Base-by-base conservation (phyloP, 441 rosid species). In the Melastoma candidum region DNA sequence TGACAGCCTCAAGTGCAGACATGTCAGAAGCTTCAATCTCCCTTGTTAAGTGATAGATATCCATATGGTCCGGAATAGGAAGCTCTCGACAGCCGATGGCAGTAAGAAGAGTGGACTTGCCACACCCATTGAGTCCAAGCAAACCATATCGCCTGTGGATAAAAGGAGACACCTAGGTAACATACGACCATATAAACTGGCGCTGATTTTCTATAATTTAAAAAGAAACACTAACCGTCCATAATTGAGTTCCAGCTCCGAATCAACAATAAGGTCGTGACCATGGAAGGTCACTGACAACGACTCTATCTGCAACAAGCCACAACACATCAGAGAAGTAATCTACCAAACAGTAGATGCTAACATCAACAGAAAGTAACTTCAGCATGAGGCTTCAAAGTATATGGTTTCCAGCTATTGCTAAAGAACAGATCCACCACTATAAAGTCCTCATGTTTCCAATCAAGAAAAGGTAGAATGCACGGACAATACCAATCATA, bases 21-120 rank as follows among this genome's bases (percentile, higher is more conserved):
- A 92, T 85, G 66, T 88, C 98, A 26, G 95, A 83, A 46, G 97
- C 98, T 74, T 92, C 97, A 57, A 88, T 92, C 69, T 85, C 97
- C 57, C 89, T 70, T 1, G 78, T 62, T 25, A 92, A 86, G 63
- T 92, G 98, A 65, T 80, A 78, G 53, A 92, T 87, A 67, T 92
- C 98, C 95, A 92, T 83, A 65, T 83, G 95, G 0, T 92, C 94
- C 0, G 98, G 98, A 67, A 92, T 92, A 3, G 98, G 98, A 11
- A 87, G 74, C 73, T 88, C 98, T 47, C 90, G 77, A 49, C 64
- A 73, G 17, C 96, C 98, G 46, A 92, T 78, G 11, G 96, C 84
- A 43, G 94, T 76, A 49, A 88, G 75, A 13, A 92, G 87, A 0
- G 98, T 92, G 39, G 98, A 92, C 71, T 92, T 92, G 7, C 98